Base-by-base conservation (phyloP, 768 basidiomycete genomes). In the Boletus subcaerulescens region DNA sequence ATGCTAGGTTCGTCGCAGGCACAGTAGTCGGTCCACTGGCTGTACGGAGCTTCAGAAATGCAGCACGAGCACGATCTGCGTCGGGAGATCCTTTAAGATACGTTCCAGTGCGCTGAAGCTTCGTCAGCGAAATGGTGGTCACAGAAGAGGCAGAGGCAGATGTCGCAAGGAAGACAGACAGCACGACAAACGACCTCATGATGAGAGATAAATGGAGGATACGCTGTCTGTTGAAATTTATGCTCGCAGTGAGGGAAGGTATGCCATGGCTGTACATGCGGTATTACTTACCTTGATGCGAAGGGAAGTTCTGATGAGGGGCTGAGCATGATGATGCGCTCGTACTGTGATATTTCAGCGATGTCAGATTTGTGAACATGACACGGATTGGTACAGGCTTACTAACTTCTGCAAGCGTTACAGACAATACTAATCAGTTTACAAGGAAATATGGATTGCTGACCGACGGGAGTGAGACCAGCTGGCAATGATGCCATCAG, bases 61-160 rank as follows among this genome's bases (percentile, higher is more conserved):
- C 45, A 2, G 58, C 59, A 47, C 65, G 59, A 45, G 56, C 51
- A 51, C 64, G 60, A 45, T 56, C 55, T 17, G 62, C 57, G 10
- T 64, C 56, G 14, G 61, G 42, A 20, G 53, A 57, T 12, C 64
- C 56, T 32, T 57, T 56, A 52, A 60, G 62, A 41, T 60, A 59
- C 15, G 55, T 24, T 20, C 62, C 58, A 5, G 46, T 39, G 31
- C 44, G 51, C 32, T 52, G 36, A 26, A 63, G 24, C 47, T 55
- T 66, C 5, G 43, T 54, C 40, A 69, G 31, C 3, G 60, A 51
- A 6, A 54, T 24, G 31, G 38, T 59, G 48, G 55, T 7, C 20
- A 49, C 48, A 1, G 50, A 42, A 3, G 48, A 54, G 3, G 20
- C 24, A 22, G 44, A 32, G 17, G 20, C 45, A 44, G 44, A 55